Conservation (phyloP, 2,329 filamentous ascomycete species). For the Aspergillus pseudonomiae region DNA sequence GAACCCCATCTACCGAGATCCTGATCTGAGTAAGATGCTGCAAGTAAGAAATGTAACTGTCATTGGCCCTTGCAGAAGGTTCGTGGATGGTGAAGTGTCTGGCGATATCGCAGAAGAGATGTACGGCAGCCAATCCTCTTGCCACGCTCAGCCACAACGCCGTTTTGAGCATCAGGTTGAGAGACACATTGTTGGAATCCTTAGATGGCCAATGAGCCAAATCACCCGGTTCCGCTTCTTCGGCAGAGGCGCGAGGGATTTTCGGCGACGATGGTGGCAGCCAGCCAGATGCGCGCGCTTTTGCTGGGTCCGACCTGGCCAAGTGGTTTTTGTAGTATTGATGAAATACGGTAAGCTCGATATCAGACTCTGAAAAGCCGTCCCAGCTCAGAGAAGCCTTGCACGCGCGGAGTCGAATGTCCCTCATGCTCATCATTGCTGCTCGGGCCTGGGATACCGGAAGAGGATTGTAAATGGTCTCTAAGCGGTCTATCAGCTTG, state of each 20-base stretch:
- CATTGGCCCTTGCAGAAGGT: constrained; percentile 6
- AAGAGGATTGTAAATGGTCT: constrained; percentile 18
- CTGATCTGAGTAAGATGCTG: constrained; percentile 20
- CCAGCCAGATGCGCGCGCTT: constrained; percentile 22
- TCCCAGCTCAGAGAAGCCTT: constrained; percentile 23
- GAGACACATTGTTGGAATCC: background rate
- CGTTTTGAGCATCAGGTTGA: constrained; percentile 26
- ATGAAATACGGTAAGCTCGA: constrained; percentile 25
- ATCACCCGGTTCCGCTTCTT: constrained; percentile 11
- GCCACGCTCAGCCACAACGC: constrained; percentile 31
- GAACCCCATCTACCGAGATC: constrained; percentile 12
- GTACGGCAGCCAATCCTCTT: constrained; percentile 30
- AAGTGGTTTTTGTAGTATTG: constrained; percentile 24
- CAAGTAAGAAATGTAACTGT: constrained; percentile 16
- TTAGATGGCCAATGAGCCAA: constrained; percentile 19
- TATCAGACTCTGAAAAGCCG: constrained; percentile 16
- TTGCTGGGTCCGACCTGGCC: constrained; percentile 14
- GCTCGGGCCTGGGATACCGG: constrained; percentile 16
- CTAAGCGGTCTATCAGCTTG: constrained; percentile 7
- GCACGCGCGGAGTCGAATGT: constrained; percentile 25
- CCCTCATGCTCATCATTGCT: constrained; percentile 20
- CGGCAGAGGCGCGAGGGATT: constrained; percentile 16
- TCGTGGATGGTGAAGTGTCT: constrained; percentile 24
- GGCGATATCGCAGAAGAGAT: constrained; percentile 33
- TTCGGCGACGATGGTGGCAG: constrained; percentile 18